Percentiles rank a stretch among this genome's conserved stretches.
These are phyloP conservation scores for Paraconiothyrium brasiliense DNA, from an alignment of 2,329 filamentous ascomycete species.

Conservation along the genomic window DNA sequence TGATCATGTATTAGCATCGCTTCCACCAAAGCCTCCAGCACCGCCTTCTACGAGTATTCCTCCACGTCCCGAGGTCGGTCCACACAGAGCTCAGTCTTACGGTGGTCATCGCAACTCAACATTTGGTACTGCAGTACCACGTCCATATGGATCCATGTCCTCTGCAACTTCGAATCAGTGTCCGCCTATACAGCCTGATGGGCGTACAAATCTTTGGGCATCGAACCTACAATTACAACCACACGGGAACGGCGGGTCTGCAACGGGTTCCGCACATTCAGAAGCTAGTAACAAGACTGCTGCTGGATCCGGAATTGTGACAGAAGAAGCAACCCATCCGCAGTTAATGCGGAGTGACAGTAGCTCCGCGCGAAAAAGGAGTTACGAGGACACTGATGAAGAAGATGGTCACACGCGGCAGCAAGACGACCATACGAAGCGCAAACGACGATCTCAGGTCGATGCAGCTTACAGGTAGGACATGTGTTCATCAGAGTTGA, in stretches of 20 bases:
- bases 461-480: slow-evolving; percentile 49
- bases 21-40: slow-evolving; percentile 30
- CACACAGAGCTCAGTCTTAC: slow-evolving; percentile 35
- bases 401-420: slow-evolving; percentile 43
- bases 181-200: slow-evolving; percentile 34
- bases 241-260: slow-evolving; percentile 18
- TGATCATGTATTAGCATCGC: slow-evolving; percentile 22
- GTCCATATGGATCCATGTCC: slow-evolving; percentile 40
- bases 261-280: slow-evolving; percentile 43
- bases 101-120: slow-evolving; percentile 27
- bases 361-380: slow-evolving; percentile 46
- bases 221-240: slow-evolving; percentile 25
- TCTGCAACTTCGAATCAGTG: slow-evolving; percentile 24
- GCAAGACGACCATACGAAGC: slow-evolving; percentile 48
- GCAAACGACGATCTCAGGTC: slow-evolving; percentile 48
- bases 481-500: neutral
- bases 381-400: slow-evolving; percentile 47
- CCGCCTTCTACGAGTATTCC: slow-evolving; percentile 20
- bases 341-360: slow-evolving; percentile 42
- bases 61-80: slow-evolving; percentile 22
- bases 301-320: slow-evolving; percentile 47
- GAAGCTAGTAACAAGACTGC: slow-evolving; percentile 47
- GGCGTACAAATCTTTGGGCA: slow-evolving; percentile 37
- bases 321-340: slow-evolving; percentile 33
- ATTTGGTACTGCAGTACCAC: slow-evolving; percentile 27